phyloP scores from a whole-genome alignment of 2,329 filamentous ascomycete genomes.

The Fusarium longipes region DNA sequence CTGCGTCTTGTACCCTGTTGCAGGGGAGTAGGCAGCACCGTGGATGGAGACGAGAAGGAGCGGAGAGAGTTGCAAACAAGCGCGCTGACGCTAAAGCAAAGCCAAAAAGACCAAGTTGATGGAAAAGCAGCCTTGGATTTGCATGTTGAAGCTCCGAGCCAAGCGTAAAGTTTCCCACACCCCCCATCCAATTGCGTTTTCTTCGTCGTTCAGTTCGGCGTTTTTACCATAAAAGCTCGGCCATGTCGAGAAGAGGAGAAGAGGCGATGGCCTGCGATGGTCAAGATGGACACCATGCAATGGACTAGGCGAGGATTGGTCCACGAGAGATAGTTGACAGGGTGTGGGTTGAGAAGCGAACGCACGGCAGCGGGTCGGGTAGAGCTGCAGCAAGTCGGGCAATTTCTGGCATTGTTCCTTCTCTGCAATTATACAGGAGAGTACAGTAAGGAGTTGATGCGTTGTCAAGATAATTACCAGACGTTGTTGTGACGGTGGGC shows the following conservation, averaged over 20 bases:
- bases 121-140: constrained; percentile 53
- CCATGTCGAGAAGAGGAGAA: constrained; percentile 24
- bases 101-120: constrained; percentile 43
- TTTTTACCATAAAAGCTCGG: constrained; percentile 26
- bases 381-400: constrained; percentile 48
- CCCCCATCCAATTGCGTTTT: constrained; percentile 42
- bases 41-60: constrained; percentile 23
- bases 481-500: constrained; percentile 47
- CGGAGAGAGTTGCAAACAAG: constrained; percentile 46
- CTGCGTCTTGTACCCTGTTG: constrained; percentile 27
- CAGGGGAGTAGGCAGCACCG: constrained; percentile 26
- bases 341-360: constrained; percentile 39
- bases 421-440: constrained; percentile 31
- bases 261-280: constrained; percentile 15
- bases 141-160: constrained; percentile 28
- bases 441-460: constrained; percentile 56
- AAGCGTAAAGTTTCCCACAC: constrained; percentile 36
- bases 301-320: constrained; percentile 38
- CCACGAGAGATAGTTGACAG: constrained; percentile 21
- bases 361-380: constrained; percentile 47
- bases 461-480: constrained; percentile 60
- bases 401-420: constrained; percentile 32
- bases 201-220: constrained; percentile 24
- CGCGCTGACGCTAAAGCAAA: constrained; percentile 48
- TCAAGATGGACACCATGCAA: constrained; percentile 34